These are phyloP conservation scores for Nicotiana undulata DNA, from an alignment of 257 asterid genomes.

Conservation along the genomic window DNA sequence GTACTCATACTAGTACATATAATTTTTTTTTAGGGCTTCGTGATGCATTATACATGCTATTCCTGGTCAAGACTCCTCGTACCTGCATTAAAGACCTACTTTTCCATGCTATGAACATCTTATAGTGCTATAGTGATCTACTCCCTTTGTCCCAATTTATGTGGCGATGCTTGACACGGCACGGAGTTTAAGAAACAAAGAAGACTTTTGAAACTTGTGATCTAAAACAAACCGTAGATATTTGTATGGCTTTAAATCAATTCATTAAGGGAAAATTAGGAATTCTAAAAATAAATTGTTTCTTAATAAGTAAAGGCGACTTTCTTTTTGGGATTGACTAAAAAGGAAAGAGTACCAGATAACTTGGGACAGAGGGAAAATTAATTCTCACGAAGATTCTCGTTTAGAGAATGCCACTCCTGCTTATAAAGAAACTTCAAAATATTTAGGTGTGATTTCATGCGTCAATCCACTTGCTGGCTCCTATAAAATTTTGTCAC, in stretches of 20 bases:
- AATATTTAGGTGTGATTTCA: not conserved
- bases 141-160: too few species aligned
- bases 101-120: not conserved
- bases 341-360: too few species aligned
- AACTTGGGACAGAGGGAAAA: too few species aligned
- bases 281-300: too few species aligned
- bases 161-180: too few species aligned
- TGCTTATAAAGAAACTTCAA: not conserved
- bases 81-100: not conserved
- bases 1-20: not conserved
- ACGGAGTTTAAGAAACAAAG: too few species aligned
- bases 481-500: not conserved
- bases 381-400: not conserved
- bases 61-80: not conserved
- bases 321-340: too few species aligned
- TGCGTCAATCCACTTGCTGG: not conserved
- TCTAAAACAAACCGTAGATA: too few species aligned
- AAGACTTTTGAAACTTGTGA: too few species aligned
- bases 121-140: not conserved
- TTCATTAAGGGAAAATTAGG: too few species aligned
- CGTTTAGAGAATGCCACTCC: not conserved
- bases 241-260: too few species aligned
- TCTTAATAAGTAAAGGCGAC: too few species aligned
- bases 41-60: not conserved
- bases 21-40: not conserved